Conservation (phyloP, 371 early-diverging fungal species). For the Racocetra persica region DNA sequence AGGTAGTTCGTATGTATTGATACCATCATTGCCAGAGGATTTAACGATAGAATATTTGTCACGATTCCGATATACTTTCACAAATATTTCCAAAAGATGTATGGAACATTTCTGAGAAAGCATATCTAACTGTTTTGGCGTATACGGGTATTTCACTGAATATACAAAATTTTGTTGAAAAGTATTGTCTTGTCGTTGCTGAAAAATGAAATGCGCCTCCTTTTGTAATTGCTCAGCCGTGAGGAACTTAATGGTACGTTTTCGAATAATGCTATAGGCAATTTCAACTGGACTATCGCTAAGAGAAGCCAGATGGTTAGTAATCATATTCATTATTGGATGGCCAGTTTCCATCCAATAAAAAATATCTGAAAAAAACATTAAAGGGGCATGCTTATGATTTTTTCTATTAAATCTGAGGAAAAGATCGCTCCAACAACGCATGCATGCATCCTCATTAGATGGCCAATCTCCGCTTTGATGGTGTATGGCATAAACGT, state of each 20-base stretch:
- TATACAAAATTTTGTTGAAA: conserved; percentile 16
- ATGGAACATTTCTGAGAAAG: background rate
- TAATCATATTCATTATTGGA: background rate
- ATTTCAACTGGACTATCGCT: conserved; percentile 25
- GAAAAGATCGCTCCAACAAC: conserved; percentile 14
- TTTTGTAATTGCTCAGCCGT: background rate
- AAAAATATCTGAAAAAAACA: conserved; percentile 30
- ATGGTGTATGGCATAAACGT: conserved; percentile 19
- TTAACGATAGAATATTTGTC: no score
- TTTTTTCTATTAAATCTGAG: background rate
- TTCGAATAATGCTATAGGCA: background rate
- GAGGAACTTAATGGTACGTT: background rate
- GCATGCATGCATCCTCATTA: background rate
- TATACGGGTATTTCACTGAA: background rate
- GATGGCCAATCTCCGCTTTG: background rate
- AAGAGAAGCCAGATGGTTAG: conserved; percentile 14
- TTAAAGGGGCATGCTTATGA: background rate
- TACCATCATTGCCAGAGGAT: background rate
- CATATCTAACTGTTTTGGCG: background rate
- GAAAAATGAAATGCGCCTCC: conserved; percentile 9
- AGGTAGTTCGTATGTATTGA: background rate
- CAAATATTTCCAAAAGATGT: no score
- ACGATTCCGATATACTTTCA: no score
- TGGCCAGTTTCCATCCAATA: conserved; percentile 9
- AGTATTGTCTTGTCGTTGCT: background rate